Evolutionary conservation across 805 yeast species (phyloP), one percentile per base, ranked within the genome.

Genomic region (Pichia manshurica): DNA sequence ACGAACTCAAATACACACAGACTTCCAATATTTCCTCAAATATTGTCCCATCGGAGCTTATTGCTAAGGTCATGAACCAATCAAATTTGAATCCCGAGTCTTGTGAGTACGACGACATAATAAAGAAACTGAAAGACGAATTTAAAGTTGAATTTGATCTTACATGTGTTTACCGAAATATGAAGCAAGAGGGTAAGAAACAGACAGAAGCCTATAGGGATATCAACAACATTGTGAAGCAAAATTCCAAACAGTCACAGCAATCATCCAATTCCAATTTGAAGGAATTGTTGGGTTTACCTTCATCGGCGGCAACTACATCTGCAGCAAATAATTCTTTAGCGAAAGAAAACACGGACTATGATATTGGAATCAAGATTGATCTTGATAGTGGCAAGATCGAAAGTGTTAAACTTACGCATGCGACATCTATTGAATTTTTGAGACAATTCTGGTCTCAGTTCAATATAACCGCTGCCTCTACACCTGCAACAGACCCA

Each of bases 371-470:
- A 40, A 64, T 53, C 45, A 68, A 65, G 21, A 69, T 67, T 37
- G 66, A 64, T 16, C 32, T 56, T 16, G 48, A 58, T 8, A 45
- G 42, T 17, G 56, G 53, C 33, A 55, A 55, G 44, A 49, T 64
- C 19, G 85, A 81, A 43, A 70, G 74, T 39, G 66, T 85, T 33
- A 66, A 81, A 44, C 63, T 83, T 37, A 72, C 83, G 15, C 90
- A 86, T 59, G 77, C 83, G 1, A 83, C 93, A 0, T 79, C 90
- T 2, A 73, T 82, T 33, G 95, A 85, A 61, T 86, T 85, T 59
- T 64, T 86, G 36, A 76, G 79, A 48, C 95, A 85, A 61, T 86
- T 84, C 61, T 86, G 90, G 84, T 60, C 73, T 1, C 82, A 79
- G 59, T 77, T 77, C 55, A 75, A 74, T 49, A 59, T 61, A 5